phyloP scores from a whole-genome alignment of 345 rosid genomes.

The Sonneratia caseolaris region DNA sequence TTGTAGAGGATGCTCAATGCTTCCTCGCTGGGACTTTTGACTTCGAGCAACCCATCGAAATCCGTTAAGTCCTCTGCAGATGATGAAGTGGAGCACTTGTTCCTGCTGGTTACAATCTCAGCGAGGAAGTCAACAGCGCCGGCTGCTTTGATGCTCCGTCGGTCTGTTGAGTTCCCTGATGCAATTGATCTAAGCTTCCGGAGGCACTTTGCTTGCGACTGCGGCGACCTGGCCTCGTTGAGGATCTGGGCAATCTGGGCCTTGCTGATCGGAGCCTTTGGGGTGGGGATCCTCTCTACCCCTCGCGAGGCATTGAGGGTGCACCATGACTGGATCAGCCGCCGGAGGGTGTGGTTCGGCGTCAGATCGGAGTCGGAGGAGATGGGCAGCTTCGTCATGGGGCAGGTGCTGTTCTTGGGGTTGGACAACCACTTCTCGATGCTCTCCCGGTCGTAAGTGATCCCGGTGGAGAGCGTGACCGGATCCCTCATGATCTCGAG shows the following conservation, averaged over 20 bases:
- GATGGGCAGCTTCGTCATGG: conserved; percentile 52
- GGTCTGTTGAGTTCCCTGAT: conserved; percentile 35
- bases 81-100: neutral
- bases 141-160: conserved; percentile 54
- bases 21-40: conserved; percentile 32
- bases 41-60: conserved; percentile 10
- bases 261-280: conserved; percentile 22
- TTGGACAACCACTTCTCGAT: conserved; percentile 17
- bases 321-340: conserved; percentile 47
- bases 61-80: conserved; percentile 1
- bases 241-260: too few species aligned
- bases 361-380: conserved; percentile 28
- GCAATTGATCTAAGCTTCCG: conserved; percentile 45
- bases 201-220: conserved; percentile 39
- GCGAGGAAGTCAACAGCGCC: conserved; percentile 65
- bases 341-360: conserved; percentile 77
- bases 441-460: conserved; percentile 19
- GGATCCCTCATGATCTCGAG: conserved; percentile 19
- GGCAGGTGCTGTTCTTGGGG: conserved; percentile 11
- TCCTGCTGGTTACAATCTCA: conserved; percentile 19
- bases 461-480: conserved; percentile 16
- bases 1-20: conserved; percentile 56
- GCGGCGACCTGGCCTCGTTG: conserved; percentile 15
- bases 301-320: conserved; percentile 22
- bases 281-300: conserved; percentile 27